Evolutionary conservation across 805 yeast genomes (phyloP), one percentile per base, ranked within the genome.

Genomic region (Novakomyces olei): DNA sequence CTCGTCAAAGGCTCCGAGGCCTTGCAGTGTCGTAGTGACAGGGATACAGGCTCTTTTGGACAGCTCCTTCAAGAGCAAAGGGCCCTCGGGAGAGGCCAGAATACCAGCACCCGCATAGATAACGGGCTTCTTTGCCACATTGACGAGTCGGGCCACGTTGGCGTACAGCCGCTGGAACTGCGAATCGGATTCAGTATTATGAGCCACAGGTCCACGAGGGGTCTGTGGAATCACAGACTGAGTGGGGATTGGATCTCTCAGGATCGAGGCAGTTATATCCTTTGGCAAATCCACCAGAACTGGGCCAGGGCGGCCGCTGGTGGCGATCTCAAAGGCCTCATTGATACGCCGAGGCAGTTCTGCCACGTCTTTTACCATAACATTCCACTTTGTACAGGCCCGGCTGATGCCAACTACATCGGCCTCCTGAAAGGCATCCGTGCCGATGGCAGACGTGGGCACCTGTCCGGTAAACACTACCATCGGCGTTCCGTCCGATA

Each of bases 351-450:
- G 68, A 39, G 98, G 98, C 44, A 88, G 63, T 57, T 88, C 98
- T 34, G 83, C 85, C 33, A 88, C 85, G 49, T 67, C 67, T 56
- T 80, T 88, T 37, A 88, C 95, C 98, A 88, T 88, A 26, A 83
- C 95, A 50, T 91, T 88, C 98, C 98, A 88, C 56, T 88, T 88
- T 39, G 98, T 81, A 63, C 98, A 88, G 5, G 93, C 72, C 51
- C 98, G 69, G 4, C 96, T 79, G 48, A 88, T 88, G 46, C 96
- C 98, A 30, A 88, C 69, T 34, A 85, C 91, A 50, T 88, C 98
- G 32, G 98, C 98, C 61, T 88, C 98, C 63, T 88, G 98, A 73
- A 88, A 88, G 18, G 96, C 92, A 54, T 88, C 98, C 9, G 96
- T 85, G 48, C 98, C 98, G 45, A 88, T 88, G 28, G 93, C 83